Percentiles rank a stretch among this genome's conserved stretches.
phyloP scores from a whole-genome alignment of 305 asterid species.

The Fraxinus platypoda region DNA sequence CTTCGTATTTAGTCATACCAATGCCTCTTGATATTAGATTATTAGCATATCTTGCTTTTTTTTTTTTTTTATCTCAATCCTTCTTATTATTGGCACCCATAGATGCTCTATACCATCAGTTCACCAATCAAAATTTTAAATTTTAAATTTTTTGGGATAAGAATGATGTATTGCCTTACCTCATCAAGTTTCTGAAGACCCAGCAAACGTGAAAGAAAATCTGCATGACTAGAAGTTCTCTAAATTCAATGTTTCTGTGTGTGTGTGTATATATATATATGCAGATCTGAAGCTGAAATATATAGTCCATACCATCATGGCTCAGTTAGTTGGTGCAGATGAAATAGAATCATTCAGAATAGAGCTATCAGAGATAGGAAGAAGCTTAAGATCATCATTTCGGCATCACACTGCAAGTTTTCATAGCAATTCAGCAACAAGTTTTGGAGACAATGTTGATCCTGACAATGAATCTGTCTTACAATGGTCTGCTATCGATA shows the following conservation, averaged over 20 bases:
- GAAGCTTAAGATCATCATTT: conserved; percentile 52
- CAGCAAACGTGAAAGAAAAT: neutral
- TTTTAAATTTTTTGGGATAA: neutral
- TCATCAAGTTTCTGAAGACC: conserved; percentile 13
- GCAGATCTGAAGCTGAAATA: conserved; percentile 2
- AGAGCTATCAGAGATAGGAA: conserved; percentile 48
- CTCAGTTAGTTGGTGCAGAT: conserved; percentile 46
- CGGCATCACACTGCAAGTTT: conserved; percentile 35
- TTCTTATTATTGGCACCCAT: neutral
- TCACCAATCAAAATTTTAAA: neutral
- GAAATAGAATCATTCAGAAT: conserved; percentile 50
- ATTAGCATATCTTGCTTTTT: neutral
- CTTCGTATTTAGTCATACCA: neutral
- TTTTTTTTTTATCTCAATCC: neutral
- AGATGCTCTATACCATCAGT: neutral
- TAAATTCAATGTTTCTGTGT: neutral
- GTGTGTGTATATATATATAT: neutral
- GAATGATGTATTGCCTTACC: conserved; percentile 31
- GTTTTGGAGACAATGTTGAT: conserved; percentile 25
- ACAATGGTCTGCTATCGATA: conserved; percentile 51
- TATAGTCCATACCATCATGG: conserved; percentile 29
- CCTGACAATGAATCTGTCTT: conserved; percentile 33
- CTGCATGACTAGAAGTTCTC: neutral
- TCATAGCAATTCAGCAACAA: conserved; percentile 40
- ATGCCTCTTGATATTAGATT: neutral